These are phyloP conservation scores for Wickerhamomyces rabaulensis DNA, from an alignment of 805 yeast species.

Conservation along the genomic window DNA sequence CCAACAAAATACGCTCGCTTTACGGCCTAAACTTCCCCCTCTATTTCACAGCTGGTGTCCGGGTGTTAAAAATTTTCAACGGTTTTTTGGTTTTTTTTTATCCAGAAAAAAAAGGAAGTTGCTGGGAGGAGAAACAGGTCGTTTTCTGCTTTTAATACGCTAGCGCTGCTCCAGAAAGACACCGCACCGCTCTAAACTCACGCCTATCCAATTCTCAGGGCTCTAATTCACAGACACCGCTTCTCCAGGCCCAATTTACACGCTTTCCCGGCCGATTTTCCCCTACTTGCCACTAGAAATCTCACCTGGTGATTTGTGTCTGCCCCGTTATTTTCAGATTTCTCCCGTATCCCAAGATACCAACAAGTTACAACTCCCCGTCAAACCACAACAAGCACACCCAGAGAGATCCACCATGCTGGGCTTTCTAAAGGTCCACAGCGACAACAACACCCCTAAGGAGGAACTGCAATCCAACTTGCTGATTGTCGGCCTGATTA, in stretches of 20 bases:
- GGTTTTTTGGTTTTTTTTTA: background rate
- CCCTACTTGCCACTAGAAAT: background rate
- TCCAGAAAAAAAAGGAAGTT: background rate
- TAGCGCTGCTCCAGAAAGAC: background rate
- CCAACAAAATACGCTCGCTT: too few species aligned
- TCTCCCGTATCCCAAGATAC: background rate
- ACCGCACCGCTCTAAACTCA: too few species aligned
- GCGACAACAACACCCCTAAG: conserved; percentile 1
- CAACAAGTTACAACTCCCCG: too few species aligned
- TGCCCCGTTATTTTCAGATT: background rate
- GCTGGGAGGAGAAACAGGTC: background rate
- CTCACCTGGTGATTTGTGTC: background rate
- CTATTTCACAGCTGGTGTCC: background rate
- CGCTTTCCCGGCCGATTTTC: background rate
- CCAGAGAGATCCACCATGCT: conserved; percentile 2
- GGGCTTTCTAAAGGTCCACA: conserved; percentile 8
- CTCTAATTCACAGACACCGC: too few species aligned
- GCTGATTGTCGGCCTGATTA: conserved; percentile 2
- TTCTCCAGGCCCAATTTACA: too few species aligned
- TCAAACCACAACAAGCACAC: background rate
- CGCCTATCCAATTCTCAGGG: background rate
- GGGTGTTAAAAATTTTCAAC: conserved; percentile 1
- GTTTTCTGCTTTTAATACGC: too few species aligned
- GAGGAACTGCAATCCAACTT: background rate
- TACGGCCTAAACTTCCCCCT: too few species aligned